Evolutionary conservation across 2,329 filamentous ascomycete genomes (phyloP), one percentile per base, ranked within the genome.

Genomic region (Aspergillus spinulosporus): DNA sequence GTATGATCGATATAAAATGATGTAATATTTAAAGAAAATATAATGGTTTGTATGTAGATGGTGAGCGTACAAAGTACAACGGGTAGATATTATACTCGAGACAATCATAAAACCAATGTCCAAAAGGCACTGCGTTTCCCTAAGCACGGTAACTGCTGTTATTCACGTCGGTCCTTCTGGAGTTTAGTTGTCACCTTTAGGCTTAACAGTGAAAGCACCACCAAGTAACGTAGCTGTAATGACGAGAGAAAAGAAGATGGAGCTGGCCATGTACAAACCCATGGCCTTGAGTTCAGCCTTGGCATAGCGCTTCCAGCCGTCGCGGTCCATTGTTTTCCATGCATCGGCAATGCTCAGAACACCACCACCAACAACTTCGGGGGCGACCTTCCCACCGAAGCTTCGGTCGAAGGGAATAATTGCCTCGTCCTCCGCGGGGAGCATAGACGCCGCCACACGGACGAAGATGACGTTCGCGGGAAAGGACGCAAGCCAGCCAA

Each of bases 391-490:
- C 64, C 90, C 90, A 61, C 83, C 84, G 68, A 95, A 95, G 31
- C 87, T 88, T 62, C 92, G 89, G 79, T 97, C 93, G 67, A 97
- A 96, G 32, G 90, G 88, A 36, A 97, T 87, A 61, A 97, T 89
- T 28, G 90, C 86, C 75, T 95, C 88, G 63, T 92, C 83, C 14
- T 90, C 86, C 57, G 90, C 87, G 1, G 91, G 84, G 2, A 97
- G 84, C 64, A 96, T 85, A 48, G 90, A 93, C 5, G 92, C 92
- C 71, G 96, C 91, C 37, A 96, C 86, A 61, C 93, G 90, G 62
- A 88, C 81, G 57, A 96, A 84, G 21, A 90, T 84, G 32, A 93
- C 88, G 57, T 84, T 82, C 39, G 90, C 84, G 14, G 93, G 92
- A 56, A 97, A 82, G 60, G 90, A 79, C 58, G 92, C 74, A 54